Base-by-base conservation (phyloP, 306 rosid species). In the Benincasa hispida region DNA sequence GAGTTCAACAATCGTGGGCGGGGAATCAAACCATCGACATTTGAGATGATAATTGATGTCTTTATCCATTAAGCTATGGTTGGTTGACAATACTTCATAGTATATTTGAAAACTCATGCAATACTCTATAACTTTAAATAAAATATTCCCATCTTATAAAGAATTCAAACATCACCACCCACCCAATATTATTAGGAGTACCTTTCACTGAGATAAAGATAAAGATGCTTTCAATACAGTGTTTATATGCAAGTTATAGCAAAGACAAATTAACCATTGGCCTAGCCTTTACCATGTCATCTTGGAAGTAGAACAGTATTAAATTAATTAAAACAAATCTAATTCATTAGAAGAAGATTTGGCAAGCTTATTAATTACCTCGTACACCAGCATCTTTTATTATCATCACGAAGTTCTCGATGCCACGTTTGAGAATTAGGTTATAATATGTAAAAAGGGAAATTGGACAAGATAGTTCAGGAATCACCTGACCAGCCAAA, bases 361-460 rank as follows among this genome's bases (percentile, higher is more conserved):
- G 41, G 21, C 6, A 6, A 57, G 54, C 18, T 81, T 39, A 68
- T 56, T 76, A 67, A 79, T 76, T 83, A 93, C 98, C 98, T 77
- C 82, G 93, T 32, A 90, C 87, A 5, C 96, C 98, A 6, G 15
- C 82, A 35, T 86, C 93, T 82, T 68, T 88, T 50, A 93, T 37
- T 22, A 73, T 85, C 75, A 91, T 78, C 97, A 91, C 90, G 81
- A 93, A 93, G 51, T 76, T 84, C 30, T 50, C 86, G 51, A 88
- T 79, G 19, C 97, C 98, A 41, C 93, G 94, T 89, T 85, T 93
- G 80, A 93, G 87, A 84, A 93, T 91, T 5, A 92, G 96, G 84
- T 91, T 91, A 83, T 93, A 93, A 81, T 93, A 93, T 10, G 97
- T 2, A 79, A 93, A 93, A 67, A 93, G 74, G 34, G 97, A 91